Conservation (phyloP, 2,329 filamentous ascomycete genomes). For the Aureobasidium sp. region DNA sequence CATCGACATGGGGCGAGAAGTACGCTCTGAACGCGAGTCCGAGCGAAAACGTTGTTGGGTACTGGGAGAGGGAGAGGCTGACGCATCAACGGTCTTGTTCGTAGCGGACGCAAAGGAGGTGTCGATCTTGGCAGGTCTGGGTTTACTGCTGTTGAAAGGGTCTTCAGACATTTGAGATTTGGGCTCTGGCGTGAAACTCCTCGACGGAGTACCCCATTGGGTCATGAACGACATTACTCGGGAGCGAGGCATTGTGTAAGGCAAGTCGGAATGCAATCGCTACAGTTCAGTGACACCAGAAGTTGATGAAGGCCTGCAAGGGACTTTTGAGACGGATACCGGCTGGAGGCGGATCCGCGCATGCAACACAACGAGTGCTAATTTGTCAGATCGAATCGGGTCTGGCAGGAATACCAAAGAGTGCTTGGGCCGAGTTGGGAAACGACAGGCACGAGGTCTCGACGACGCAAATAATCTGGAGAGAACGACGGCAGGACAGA, state of each 20-base stretch:
- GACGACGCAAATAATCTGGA: background rate
- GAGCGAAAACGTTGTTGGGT: conserved; percentile 33
- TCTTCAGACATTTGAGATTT: background rate
- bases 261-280: background rate
- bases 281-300: conserved; percentile 6
- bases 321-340: background rate
- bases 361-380: background rate
- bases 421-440: background rate
- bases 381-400: background rate
- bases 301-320: conserved; percentile 5
- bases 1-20: conserved; percentile 71
- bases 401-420: background rate
- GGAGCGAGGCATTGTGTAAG: conserved; percentile 28
- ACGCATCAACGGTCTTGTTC: background rate
- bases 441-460: background rate
- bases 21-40: conserved; percentile 32
- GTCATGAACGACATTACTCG: conserved; percentile 85
- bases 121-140: conserved; percentile 16
- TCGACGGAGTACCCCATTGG: conserved; percentile 54
- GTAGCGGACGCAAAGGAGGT: conserved; percentile 14
- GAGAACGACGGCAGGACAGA: background rate
- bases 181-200: conserved; percentile 29
- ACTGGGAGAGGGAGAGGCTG: conserved; percentile 23
- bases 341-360: conserved; percentile 6
- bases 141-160: conserved; percentile 18